A percentile compares a stretch with the other conserved stretches of the same genome.
These are phyloP conservation scores for Aureobasidium leucospermi DNA, from an alignment of 2,329 filamentous ascomycete genomes.

Conservation along the genomic window DNA sequence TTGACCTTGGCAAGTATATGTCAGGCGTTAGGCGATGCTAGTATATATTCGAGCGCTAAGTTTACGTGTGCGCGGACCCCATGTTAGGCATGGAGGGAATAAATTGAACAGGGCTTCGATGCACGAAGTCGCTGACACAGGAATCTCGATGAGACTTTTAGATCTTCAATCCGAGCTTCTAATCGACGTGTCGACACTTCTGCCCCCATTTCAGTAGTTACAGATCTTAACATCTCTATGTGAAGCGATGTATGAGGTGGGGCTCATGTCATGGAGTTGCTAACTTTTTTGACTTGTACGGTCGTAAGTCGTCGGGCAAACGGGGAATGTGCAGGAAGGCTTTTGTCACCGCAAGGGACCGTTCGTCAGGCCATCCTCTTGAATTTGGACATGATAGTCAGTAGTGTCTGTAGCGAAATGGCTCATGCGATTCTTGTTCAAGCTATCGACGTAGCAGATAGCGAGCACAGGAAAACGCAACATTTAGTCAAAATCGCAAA, in stretches of 20 bases:
- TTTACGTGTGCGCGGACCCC: too few species aligned
- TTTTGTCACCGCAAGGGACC: not conserved
- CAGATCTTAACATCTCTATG: not conserved
- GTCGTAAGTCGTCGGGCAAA: not conserved
- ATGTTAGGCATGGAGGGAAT: too few species aligned
- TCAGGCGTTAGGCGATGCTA: too few species aligned
- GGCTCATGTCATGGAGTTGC: not conserved
- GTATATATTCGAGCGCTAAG: too few species aligned
- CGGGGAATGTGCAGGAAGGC: not conserved
- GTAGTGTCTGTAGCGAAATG: not conserved
- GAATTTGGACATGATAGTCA: not conserved
- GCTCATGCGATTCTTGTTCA: not conserved
- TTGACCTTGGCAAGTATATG: too few species aligned
- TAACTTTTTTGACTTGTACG: not conserved
- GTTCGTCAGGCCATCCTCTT: not conserved
- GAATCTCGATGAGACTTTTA: not conserved
- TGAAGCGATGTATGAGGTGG: not conserved
- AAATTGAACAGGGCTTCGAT: too few species aligned
- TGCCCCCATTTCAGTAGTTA: not conserved
- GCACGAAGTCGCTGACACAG: too few species aligned
- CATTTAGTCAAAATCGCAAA: not conserved
- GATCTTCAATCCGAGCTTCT: conserved; percentile 1
- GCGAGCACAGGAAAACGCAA: not conserved
- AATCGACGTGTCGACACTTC: not conserved
- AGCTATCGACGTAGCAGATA: not conserved